A percentile compares a stretch with the other conserved stretches of the same genome.
Conservation (phyloP, 1,284 basidiomycete genomes). For the Paramarasmius palmivorus region DNA sequence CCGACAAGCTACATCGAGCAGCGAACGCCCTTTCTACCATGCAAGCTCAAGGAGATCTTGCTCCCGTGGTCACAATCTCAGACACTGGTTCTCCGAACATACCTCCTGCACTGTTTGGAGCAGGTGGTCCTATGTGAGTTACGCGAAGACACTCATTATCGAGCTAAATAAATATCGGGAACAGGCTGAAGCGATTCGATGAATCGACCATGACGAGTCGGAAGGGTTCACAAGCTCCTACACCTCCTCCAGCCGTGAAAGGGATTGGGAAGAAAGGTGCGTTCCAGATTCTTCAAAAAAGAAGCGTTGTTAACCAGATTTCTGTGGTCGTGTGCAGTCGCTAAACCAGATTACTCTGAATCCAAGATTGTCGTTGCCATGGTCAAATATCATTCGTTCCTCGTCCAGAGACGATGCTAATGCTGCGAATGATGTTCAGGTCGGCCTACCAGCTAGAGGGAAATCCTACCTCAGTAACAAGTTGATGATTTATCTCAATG, state of each 20-base stretch:
- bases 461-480: constrained; percentile 88
- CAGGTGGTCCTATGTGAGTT: constrained; percentile 46
- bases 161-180: not conserved
- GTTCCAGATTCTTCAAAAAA: constrained; percentile 10
- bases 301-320: constrained; percentile 5
- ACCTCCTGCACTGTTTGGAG: constrained; percentile 45
- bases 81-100: constrained; percentile 33
- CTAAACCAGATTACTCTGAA: constrained; percentile 97
- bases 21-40: constrained; percentile 45
- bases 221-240: constrained; percentile 65
- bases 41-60: constrained; percentile 33
- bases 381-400: constrained; percentile 47
- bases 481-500: constrained; percentile 79
- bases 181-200: constrained; percentile 79
- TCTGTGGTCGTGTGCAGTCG: constrained; percentile 49
- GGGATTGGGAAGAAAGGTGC: constrained; percentile 82
- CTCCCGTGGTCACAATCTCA: constrained; percentile 17
- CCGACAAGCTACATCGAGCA: constrained; percentile 40
- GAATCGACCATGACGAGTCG: constrained; percentile 68
- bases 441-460: constrained; percentile 80
- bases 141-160: not conserved
- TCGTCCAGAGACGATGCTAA: not conserved
- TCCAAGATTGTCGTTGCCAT: constrained; percentile 99
- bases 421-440: constrained; percentile 43
- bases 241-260: constrained; percentile 76